phyloP scores from a whole-genome alignment of 768 basidiomycete genomes.

The Termitomyces bulborhizus region DNA sequence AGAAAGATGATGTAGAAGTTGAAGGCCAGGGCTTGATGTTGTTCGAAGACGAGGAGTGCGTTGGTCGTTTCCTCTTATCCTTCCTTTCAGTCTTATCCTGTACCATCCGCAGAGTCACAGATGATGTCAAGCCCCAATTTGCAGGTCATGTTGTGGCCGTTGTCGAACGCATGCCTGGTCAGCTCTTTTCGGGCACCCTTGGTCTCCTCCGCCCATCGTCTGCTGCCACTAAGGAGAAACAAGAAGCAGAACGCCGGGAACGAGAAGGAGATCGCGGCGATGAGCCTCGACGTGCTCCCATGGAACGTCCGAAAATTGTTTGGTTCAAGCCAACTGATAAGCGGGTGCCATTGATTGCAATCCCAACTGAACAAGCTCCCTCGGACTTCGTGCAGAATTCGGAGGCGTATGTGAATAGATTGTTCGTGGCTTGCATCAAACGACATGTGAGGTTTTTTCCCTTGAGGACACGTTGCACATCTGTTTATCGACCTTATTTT shows the following conservation, averaged over 20 bases:
- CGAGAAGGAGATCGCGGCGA: conserved; percentile 91
- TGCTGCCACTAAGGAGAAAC: conserved; percentile 97
- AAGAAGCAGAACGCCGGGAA: conserved; percentile 95
- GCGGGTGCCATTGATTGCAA: conserved; percentile 96
- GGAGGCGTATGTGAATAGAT: conserved; percentile 80
- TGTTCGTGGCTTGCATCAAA: conserved; percentile 98
- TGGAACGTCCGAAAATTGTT: conserved; percentile 96
- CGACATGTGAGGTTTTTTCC: conserved; percentile 66
- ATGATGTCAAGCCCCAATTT: conserved; percentile 96
- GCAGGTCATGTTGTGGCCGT: conserved; percentile 99
- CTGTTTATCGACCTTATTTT: conserved; percentile 15
- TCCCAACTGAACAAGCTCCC: conserved; percentile 97
- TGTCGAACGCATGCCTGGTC: conserved; percentile 98
- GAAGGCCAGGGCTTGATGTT: conserved; percentile 96
- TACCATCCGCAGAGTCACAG: conserved; percentile 65
- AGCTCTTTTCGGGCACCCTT: conserved; percentile 95
- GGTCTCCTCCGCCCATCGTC: conserved; percentile 94
- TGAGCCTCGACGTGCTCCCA: conserved; percentile 69
- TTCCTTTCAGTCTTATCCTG: conserved; percentile 2
- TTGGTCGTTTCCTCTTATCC: conserved; percentile 6
- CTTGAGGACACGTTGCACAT: neutral
- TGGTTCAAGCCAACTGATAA: conserved; percentile 99
- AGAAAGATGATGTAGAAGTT: conserved; percentile 99
- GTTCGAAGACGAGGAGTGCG: conserved; percentile 95
- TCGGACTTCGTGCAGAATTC: conserved; percentile 93